Base-by-base conservation (phyloP, 805 yeast genomes). In the Ogataea sp. region DNA sequence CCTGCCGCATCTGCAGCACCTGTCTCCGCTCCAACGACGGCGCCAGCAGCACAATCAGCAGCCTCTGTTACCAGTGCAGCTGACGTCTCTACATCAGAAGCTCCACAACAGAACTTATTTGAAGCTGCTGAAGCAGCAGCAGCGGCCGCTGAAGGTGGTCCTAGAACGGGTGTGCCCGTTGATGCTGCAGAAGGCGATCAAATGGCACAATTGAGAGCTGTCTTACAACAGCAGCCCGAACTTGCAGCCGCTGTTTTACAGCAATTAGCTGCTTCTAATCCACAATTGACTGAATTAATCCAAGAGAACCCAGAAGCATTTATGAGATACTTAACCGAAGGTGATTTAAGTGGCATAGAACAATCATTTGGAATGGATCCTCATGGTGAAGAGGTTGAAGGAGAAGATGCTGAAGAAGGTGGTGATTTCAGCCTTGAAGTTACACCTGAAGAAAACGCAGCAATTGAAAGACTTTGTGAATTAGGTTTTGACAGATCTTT, bases 301-400 rank as follows among this genome's bases (percentile, higher is more conserved):
- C 85, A 80, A 61, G 71, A 75, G 35, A 83, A 90, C 57, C 96
- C 97, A n/a, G 97, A 88, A 56, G 88, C 80, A 17, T 87, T 90
- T 49, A 68, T 88, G 43, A 77, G 83, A 52, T 72, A 83, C 55
- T 65, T 90, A 42, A 65, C 85, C 41, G 80, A 77, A 30, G 83
- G 72, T 26, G 80, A 72, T 41, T 76, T 71, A 38, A 69, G 70
- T 23, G 80, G 75, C 17, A 78, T 71, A 21, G 73, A 61, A 6
- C 58, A 55, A 39, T 65, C 56, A 10, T 59, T 61, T 21, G 75
- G 66, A 6, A 66, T 58, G 20, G 71, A 61, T 31, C 65, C 58
- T 9, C 7, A 23, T 17, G 33, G 23, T 30, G 67, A 57, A 34
- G 62, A 52, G 24, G 43, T 52, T 32, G 64, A 58, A 9, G 64